phyloP scores from a whole-genome alignment of 2,329 filamentous ascomycete genomes.

The Sporothrix inflata region DNA sequence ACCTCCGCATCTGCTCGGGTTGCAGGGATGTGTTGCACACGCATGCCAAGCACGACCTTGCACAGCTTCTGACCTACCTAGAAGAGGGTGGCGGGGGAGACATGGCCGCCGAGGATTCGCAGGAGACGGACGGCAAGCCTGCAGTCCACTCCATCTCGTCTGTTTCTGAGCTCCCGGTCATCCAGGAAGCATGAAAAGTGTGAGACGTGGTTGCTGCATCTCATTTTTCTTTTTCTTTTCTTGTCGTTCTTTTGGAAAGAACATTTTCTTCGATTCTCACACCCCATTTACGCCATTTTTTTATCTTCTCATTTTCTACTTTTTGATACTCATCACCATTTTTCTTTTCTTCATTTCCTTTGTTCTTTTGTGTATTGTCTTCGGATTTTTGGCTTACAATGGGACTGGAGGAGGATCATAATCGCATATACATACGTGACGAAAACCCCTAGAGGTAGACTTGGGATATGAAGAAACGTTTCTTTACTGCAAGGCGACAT shows the following conservation, averaged over 20 bases:
- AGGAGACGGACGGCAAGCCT: neutral
- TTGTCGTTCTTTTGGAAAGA: slow-evolving; percentile 7
- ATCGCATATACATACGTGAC: slow-evolving; percentile 12
- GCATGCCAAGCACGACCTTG: slow-evolving; percentile 50
- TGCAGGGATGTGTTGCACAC: slow-evolving; percentile 50
- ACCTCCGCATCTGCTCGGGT: slow-evolving; percentile 54
- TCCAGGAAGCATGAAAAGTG: slow-evolving; percentile 26
- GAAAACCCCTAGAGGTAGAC: neutral
- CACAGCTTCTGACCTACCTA: slow-evolving; percentile 42
- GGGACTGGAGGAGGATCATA: neutral
- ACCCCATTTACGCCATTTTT: neutral
- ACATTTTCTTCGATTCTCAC: neutral
- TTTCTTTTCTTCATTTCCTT: neutral
- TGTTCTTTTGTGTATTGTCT: neutral
- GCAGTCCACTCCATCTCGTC: neutral
- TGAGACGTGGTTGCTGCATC: neutral
- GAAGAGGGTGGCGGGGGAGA: neutral
- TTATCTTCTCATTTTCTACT: neutral
- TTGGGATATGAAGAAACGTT: slow-evolving; percentile 14
- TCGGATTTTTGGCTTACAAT: neutral
- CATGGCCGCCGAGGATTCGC: neutral
- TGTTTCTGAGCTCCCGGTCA: slow-evolving; percentile 24
- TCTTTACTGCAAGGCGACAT: slow-evolving; percentile 42
- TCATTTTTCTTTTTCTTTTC: neutral
- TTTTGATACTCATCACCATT: neutral